A percentile compares a stretch with the other conserved stretches of the same genome.
These are phyloP conservation scores for Xylariaceae sp. DNA, from an alignment of 2,329 filamentous ascomycete species.

Conservation along the genomic window DNA sequence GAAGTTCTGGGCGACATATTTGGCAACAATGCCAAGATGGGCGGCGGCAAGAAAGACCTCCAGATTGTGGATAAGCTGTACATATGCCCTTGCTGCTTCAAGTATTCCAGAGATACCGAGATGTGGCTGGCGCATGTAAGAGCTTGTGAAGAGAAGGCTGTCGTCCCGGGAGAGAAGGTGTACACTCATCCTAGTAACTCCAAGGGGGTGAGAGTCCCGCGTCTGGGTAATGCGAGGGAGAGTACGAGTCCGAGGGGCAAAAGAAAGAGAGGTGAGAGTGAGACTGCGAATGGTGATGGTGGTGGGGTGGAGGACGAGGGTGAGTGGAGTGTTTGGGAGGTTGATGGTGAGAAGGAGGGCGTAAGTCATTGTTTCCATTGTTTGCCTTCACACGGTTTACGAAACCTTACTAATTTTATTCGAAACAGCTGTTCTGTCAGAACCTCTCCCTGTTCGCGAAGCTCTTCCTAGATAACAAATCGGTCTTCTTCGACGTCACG, in stretches of 20 bases:
- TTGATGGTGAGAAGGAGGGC: constrained; percentile 83
- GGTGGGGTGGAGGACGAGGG: constrained; percentile 57
- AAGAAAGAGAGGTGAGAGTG: constrained; percentile 34
- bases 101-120: constrained; percentile 69
- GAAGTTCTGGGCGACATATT: constrained; percentile 57
- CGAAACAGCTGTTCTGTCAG: constrained; percentile 76
- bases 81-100: constrained; percentile 91
- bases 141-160: constrained; percentile 51
- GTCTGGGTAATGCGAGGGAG: constrained; percentile 29
- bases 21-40: constrained; percentile 30
- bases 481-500: constrained; percentile 93
- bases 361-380: constrained; percentile 40
- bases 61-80: constrained; percentile 68
- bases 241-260: constrained; percentile 34
- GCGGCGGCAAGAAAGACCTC: constrained; percentile 31
- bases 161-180: constrained; percentile 66
- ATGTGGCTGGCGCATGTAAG: constrained; percentile 58
- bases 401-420: constrained; percentile 1
- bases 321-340: constrained; percentile 84
- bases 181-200: constrained; percentile 61
- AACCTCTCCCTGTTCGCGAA: constrained; percentile 96
- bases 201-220: constrained; percentile 38
- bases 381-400: background rate
- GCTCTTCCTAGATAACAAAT: constrained; percentile 96
- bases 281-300: constrained; percentile 35